Evolutionary conservation across 1,139 yeast species (phyloP), one percentile per base, ranked within the genome.

Genomic region (Pichia norvegensis): DNA sequence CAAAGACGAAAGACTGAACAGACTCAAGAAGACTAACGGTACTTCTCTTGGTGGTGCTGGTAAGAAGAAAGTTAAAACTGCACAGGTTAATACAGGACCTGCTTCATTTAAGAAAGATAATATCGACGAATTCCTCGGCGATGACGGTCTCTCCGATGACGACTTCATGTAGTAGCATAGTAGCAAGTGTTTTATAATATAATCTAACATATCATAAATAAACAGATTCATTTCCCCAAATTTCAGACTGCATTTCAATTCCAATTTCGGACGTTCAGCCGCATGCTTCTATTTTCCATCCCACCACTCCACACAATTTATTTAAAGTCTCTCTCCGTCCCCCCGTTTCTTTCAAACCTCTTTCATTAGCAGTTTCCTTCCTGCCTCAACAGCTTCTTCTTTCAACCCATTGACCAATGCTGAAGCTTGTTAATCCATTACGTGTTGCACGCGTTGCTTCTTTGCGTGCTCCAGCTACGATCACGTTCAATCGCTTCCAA

Each of bases 11-110:
- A 85, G 97, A 71, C 83, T 75, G 59, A 86, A 84, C 3, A 77
- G 95, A 68, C 70, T 84, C 59, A 76, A 82, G 59, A 82, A 81
- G 63, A 76, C 87, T 41, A 92, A 92, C 52, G 92, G 92, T 53
- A 83, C 92, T 41, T 79, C 92, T 37, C 83, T 94, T 40, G 95
- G 94, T 61, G 95, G 97, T 63, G 92, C 95, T 29, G 97, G 96
- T 61, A 87, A 86, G 75, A 85, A 87, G 79, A 88, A 90, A 78
- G 90, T 81, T 53, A 88, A 87, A 72, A 50, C 51, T 19, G 78
- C 79, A 29, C 79, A 74, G 29, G 58, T 60, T 40, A 60, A 60
- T 40, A 52, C 57, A 6, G 65, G 64, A 16, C 53, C 55, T 8
- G 85, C 85, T 57, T 78, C 90, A 43, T 79, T 79, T 63, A 86